Conservation (phyloP, 2,329 filamentous ascomycete genomes). For the Hypoxylon sp. region DNA sequence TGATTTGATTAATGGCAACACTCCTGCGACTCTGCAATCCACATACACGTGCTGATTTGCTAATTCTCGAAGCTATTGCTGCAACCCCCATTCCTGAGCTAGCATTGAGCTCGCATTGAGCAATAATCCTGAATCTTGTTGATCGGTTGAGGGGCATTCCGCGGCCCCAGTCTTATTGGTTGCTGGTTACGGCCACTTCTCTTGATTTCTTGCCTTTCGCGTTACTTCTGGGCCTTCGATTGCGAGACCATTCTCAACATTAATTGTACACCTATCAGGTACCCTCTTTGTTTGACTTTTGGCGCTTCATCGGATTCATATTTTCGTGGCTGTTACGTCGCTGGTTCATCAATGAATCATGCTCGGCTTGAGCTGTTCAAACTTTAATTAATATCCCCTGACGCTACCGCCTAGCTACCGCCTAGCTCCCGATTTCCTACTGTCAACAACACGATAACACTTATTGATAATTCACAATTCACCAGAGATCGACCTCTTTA, state of each 20-base stretch:
- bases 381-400: slow-evolving; percentile 38
- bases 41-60: slow-evolving; percentile 20
- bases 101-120: slow-evolving; percentile 29
- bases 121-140: slow-evolving; percentile 42
- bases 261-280: slow-evolving; percentile 6
- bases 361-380: slow-evolving; percentile 15
- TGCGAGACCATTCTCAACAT: slow-evolving; percentile 2
- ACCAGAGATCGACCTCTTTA: slow-evolving; percentile 24
- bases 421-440: slow-evolving; percentile 29
- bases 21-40: slow-evolving; percentile 7
- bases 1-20: slow-evolving; percentile 20
- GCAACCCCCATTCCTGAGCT: slow-evolving; percentile 29
- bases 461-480: slow-evolving; percentile 29
- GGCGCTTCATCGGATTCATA: slow-evolving; percentile 20
- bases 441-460: slow-evolving; percentile 32
- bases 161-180: slow-evolving; percentile 24
- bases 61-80: slow-evolving; percentile 22
- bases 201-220: slow-evolving; percentile 16
- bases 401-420: slow-evolving; percentile 30
- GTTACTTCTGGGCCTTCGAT: slow-evolving; percentile 5
- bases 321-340: slow-evolving; percentile 19
- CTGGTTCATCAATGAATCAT: slow-evolving; percentile 30
- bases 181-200: slow-evolving; percentile 23
- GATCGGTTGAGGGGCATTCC: slow-evolving; percentile 41
- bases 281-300: slow-evolving; percentile 18